These are phyloP conservation scores for Sideroxylon spinosum DNA, from an alignment of 179 eudicot genomes.

Conservation along the genomic window DNA sequence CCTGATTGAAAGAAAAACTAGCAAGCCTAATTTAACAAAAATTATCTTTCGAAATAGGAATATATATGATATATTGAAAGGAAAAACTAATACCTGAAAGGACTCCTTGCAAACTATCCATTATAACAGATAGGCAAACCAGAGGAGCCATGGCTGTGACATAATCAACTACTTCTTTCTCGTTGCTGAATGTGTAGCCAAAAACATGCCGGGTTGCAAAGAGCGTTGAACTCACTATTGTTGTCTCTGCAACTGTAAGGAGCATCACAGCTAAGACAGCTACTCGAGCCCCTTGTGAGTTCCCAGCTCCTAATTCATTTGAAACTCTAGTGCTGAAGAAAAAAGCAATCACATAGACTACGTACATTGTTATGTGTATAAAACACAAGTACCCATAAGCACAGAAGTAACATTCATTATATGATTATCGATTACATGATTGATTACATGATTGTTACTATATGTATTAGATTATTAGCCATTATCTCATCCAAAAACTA, in stretches of 20 bases:
- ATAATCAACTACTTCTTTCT: slow-evolving; percentile 51
- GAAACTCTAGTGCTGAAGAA: slow-evolving; percentile 67
- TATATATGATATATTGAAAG: not conserved
- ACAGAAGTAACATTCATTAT: not conserved
- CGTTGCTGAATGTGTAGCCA: slow-evolving; percentile 61
- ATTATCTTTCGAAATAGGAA: not conserved
- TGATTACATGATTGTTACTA: no score
- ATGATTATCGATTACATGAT: no score
- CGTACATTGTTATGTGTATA: no score
- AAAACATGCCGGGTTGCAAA: slow-evolving; percentile 46
- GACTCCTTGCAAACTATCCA: slow-evolving; percentile 64
- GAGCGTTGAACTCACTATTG: slow-evolving; percentile 13
- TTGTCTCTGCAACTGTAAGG: slow-evolving; percentile 39
- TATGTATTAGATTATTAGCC: no score
- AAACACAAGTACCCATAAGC: not conserved
- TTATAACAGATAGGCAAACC: slow-evolving; percentile 39
- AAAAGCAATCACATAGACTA: not conserved
- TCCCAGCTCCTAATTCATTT: slow-evolving; percentile 74
- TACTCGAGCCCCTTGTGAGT: slow-evolving; percentile 51
- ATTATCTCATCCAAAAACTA: no score
- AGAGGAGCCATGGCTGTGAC: slow-evolving; percentile 67
- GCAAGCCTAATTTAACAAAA: not conserved
- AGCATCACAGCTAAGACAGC: slow-evolving; percentile 49
- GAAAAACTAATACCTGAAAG: slow-evolving; percentile 36
- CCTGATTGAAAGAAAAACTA: slow-evolving; percentile 31